A percentile compares a stretch with the other conserved stretches of the same genome.
Evolutionary conservation across 2,329 filamentous ascomycete genomes (phyloP).

Genomic region (Cryphonectria parasitica): DNA sequence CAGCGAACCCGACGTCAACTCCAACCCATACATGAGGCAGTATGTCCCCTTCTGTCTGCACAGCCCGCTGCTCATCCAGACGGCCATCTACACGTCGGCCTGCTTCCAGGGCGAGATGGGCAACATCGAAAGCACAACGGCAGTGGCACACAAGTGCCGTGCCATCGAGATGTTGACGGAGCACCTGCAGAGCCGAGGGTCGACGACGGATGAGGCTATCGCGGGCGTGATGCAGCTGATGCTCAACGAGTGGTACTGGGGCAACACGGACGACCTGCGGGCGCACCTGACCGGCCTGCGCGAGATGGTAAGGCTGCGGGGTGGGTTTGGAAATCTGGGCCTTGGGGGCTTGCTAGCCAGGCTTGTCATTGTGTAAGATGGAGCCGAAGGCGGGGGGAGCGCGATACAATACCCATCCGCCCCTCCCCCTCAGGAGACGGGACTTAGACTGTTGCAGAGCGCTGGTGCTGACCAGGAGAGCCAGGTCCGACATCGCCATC

Average conservation of each 20-base stretch:
- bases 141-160: conserved; percentile 47
- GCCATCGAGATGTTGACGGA: conserved; percentile 52
- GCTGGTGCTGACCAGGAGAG: background rate
- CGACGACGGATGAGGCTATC: conserved; percentile 51
- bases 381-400: background rate
- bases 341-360: conserved; percentile 53
- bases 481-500: conserved; percentile 52
- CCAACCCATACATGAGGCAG: conserved; percentile 50
- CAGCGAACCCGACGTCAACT: conserved; percentile 47
- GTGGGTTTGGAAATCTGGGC: conserved; percentile 50
- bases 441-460: background rate
- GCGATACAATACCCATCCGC: background rate
- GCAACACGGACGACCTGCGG: conserved; percentile 48
- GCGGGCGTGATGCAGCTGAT: conserved; percentile 54
- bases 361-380: conserved; percentile 51
- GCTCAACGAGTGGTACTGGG: conserved; percentile 60
- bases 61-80: conserved; percentile 52
- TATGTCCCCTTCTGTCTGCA: conserved; percentile 54
- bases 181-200: conserved; percentile 44
- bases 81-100: conserved; percentile 54
- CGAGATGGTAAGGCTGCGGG: conserved; percentile 52
- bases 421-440: background rate
- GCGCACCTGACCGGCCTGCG: conserved; percentile 52
- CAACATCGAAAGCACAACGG: conserved; percentile 48
- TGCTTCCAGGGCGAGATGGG: conserved; percentile 56